Evolutionary conservation across 257 asterid species (phyloP).

Genomic region (Salvia miltiorrhiza): DNA sequence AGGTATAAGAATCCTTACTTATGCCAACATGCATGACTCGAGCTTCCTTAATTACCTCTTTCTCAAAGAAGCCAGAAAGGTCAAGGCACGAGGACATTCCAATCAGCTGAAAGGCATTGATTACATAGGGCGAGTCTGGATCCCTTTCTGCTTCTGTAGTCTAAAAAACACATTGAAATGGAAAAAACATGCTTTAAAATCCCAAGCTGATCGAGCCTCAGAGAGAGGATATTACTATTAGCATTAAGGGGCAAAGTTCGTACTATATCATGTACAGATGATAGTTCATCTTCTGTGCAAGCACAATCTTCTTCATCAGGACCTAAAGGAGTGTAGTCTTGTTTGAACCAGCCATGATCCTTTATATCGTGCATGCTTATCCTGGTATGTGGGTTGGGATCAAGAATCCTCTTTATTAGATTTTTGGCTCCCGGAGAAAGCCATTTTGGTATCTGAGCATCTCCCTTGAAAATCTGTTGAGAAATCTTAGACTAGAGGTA

Average conservation of each 20-base stretch:
- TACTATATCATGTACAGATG: constrained; percentile 48
- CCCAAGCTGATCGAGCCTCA: constrained; percentile 13
- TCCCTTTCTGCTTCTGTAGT: constrained; percentile 55
- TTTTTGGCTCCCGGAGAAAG: constrained; percentile 78
- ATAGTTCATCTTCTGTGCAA: constrained; percentile 47
- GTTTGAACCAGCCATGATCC: constrained; percentile 79
- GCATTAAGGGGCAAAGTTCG: constrained; percentile 11
- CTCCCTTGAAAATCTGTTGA: constrained; percentile 80
- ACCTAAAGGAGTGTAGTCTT: constrained; percentile 58
- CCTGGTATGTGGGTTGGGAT: constrained; percentile 82
- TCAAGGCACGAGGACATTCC: constrained; percentile 94
- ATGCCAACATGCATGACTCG: background rate
- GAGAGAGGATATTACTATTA: background rate
- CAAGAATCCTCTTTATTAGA: constrained; percentile 81
- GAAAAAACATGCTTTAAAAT: too few relatives aligned
- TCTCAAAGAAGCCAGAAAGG: constrained; percentile 91
- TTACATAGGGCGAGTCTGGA: constrained; percentile 48
- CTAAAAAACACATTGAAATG: constrained; percentile 21
- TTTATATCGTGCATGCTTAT: constrained; percentile 66
- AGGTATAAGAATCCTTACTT: background rate
- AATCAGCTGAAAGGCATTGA: constrained; percentile 87
- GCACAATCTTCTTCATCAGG: constrained; percentile 50
- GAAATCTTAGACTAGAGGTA: constrained; percentile 12
- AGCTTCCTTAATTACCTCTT: constrained; percentile 53
- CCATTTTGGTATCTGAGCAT: constrained; percentile 87